Percentiles rank a stretch among this genome's conserved stretches.
phyloP scores from a whole-genome alignment of 305 asterid species.

The Fraxinus nigra region DNA sequence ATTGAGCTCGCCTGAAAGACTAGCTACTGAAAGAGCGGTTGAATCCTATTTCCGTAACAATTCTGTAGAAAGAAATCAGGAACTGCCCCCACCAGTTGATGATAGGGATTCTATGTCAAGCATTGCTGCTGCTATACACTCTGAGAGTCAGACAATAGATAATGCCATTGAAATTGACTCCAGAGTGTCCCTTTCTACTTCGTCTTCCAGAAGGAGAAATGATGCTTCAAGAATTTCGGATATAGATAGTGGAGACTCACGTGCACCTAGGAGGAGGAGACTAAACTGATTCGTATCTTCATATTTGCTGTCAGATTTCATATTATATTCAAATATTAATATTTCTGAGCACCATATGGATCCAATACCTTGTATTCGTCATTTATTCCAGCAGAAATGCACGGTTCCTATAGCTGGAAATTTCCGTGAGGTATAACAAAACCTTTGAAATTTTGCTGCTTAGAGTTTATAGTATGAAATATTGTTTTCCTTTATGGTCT shows the following conservation, averaged over 20 bases:
- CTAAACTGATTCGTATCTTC: conserved; percentile 38
- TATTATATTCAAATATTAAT: not conserved
- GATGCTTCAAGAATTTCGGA: conserved; percentile 76
- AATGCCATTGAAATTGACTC: conserved; percentile 87
- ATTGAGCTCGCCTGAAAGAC: conserved; percentile 40
- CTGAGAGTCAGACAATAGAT: conserved; percentile 85
- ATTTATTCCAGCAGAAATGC: conserved; percentile 8
- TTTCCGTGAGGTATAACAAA: not conserved
- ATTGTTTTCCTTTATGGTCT: conserved; percentile 4
- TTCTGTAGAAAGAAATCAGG: conserved; percentile 47
- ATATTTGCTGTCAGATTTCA: not conserved
- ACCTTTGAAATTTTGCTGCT: conserved; percentile 34
- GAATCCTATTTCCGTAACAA: conserved; percentile 57
- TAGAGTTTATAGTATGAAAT: conserved; percentile 12
- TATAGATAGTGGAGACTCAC: conserved; percentile 88
- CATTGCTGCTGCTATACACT: conserved; percentile 92
- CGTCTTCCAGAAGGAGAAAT: conserved; percentile 74
- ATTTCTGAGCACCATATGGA: not conserved
- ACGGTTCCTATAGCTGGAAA: conserved; percentile 14
- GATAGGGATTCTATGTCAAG: conserved; percentile 89
- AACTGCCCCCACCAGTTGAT: conserved; percentile 48
- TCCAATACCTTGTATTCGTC: not conserved
- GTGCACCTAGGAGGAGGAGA: conserved; percentile 86
- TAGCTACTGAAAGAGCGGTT: conserved; percentile 22
- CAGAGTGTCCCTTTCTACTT: conserved; percentile 66